Conservation (phyloP, 1,284 basidiomycete species). For the Taiwanofungus camphoratus region DNA sequence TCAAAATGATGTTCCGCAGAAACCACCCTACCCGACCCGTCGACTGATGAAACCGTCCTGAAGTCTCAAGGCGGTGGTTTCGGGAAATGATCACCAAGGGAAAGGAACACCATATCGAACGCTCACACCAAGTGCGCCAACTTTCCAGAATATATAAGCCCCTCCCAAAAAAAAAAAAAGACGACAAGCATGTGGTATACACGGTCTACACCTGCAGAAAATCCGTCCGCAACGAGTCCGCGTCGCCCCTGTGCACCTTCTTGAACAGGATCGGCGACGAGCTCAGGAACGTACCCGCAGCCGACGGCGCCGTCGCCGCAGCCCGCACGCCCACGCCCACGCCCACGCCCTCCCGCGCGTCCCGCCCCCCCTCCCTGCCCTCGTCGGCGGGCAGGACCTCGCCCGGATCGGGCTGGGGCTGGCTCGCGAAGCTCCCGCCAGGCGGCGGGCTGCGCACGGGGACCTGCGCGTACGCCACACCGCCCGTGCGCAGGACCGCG, state of each 20-base stretch:
- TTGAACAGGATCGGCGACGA: slow-evolving; percentile 13
- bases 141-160: neutral
- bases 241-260: slow-evolving; percentile 16
- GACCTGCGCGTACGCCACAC: neutral
- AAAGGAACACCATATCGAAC: neutral
- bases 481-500: neutral
- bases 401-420: neutral
- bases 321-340: neutral
- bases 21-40: too few species aligned
- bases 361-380: neutral
- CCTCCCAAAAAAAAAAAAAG: neutral
- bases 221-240: slow-evolving; percentile 23
- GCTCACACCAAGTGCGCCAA: neutral
- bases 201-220: slow-evolving; percentile 20
- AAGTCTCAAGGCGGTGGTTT: neutral
- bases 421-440: slow-evolving; percentile 3
- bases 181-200: neutral
- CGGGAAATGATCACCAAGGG: neutral
- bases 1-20: too few species aligned
- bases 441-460: neutral
- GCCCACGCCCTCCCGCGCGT: slow-evolving; percentile 12
- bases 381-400: neutral
- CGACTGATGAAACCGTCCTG: neutral
- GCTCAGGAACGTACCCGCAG: slow-evolving; percentile 3
- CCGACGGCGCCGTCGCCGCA: slow-evolving; percentile 13